Evolutionary conservation across 768 basidiomycete species (phyloP), one percentile per base, ranked within the genome.

Genomic region (Agaricus bisporus): DNA sequence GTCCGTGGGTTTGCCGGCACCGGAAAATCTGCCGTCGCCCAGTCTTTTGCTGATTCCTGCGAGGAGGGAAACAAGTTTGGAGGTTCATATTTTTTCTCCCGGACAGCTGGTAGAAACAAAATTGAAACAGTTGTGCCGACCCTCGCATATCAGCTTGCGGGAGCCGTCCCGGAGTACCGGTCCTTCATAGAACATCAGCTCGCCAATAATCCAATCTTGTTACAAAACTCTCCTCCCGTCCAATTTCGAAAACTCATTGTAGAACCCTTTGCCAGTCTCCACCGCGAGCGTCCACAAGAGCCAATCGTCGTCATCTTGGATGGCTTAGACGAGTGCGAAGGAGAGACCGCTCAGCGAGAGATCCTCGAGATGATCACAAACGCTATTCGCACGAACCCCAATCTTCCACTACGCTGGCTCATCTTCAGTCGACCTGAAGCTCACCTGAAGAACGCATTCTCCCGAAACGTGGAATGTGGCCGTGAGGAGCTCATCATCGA

Each of bases 11-110:
- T 45, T 35, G 55, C 55, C 1, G 55, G 55, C 9, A 56, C 55
- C 1, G 55, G 55, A 3, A 56, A 56, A 36, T 51, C 56, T 15
- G 50, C 56, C 5, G 43, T 56, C 3, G 43, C 56, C 3, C 44
- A 51, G 41, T 48, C 49, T 4, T 48, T 56, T 39, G 50, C 44
- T 20, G 39, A 45, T n/a, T 38, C 28, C 4, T 46, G 46, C 3
- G 17, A 12, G 1, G 12, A 42, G n/a, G 12, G 12, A n/a, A 22
- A 44, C 3, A 25, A 26, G 1, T 39, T 56, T 1, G 50, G 49
- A 10, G 55, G 26, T 2, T 28, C 49, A 15, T 56, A 47, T 26
- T 56, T 56, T 36, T 51, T 50, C 26, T 51, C 49, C 9, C 5
- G 49, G 4, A 7, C 26, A 5, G 29, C 41, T 38, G 9, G 28